Percentiles rank a stretch among this genome's conserved stretches.
phyloP scores from a whole-genome alignment of 768 basidiomycete species.

The Pleurotus sapidus region DNA sequence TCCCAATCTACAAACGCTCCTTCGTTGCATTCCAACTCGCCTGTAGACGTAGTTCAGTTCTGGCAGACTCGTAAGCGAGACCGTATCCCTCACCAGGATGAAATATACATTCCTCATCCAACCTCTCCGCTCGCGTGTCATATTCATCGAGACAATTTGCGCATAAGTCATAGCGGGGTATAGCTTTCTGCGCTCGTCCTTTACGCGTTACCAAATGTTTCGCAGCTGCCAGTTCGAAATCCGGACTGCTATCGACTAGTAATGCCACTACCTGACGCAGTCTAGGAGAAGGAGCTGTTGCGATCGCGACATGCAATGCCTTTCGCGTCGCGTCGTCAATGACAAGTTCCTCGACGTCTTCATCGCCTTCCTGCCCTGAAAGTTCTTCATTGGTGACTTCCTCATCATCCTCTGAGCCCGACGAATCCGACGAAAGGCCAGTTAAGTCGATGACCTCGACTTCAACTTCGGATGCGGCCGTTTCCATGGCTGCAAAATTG shows the following conservation, averaged over 20 bases:
- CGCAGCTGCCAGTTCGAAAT: constrained; percentile 39
- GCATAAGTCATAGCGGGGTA: constrained; percentile 46
- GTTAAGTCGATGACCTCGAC: constrained; percentile 5
- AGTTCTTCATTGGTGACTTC: neutral
- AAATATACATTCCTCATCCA: constrained; percentile 41
- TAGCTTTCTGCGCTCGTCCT: constrained; percentile 28
- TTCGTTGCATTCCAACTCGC: constrained; percentile 38
- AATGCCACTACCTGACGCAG: constrained; percentile 37
- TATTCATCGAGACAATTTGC: constrained; percentile 45
- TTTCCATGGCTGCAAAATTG: neutral
- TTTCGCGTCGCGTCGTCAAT: constrained; percentile 1
- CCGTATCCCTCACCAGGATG: constrained; percentile 45
- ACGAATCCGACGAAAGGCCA: neutral
- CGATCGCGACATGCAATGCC: constrained; percentile 40
- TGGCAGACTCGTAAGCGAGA: neutral
- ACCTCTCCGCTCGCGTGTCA: constrained; percentile 34
- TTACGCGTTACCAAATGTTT: constrained; percentile 40
- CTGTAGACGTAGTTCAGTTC: constrained; percentile 20
- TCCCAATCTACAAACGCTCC: constrained; percentile 44
- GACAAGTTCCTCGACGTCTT: neutral
- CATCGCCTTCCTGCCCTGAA: neutral
- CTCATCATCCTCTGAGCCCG: neutral
- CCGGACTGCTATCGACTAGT: constrained; percentile 37
- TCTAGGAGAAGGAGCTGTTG: constrained; percentile 37
- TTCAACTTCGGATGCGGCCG: neutral